Percentiles rank a stretch among this genome's conserved stretches.
These are phyloP conservation scores for Pichia sp. DNA, from an alignment of 1,139 yeast genomes.

Conservation along the genomic window DNA sequence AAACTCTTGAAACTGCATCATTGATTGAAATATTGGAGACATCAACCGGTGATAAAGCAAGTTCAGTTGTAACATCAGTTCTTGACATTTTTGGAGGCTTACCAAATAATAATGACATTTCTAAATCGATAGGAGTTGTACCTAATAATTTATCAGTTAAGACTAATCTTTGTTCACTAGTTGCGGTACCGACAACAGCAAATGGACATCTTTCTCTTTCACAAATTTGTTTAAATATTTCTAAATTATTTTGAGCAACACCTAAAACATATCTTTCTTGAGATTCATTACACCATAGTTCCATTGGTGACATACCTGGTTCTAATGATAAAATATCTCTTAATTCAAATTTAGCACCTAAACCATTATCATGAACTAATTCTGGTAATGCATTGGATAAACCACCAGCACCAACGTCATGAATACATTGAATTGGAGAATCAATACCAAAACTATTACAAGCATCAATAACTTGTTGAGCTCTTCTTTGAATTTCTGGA, in stretches of 20 bases:
- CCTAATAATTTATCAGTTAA: slow-evolving; percentile 72
- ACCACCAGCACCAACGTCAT: slow-evolving; percentile 99
- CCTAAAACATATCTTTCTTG: slow-evolving; percentile 97
- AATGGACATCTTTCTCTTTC: slow-evolving; percentile 93
- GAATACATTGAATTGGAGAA: slow-evolving; percentile 92
- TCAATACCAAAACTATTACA: slow-evolving; percentile 77
- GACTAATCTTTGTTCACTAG: slow-evolving; percentile 74
- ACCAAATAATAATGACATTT: slow-evolving; percentile 94
- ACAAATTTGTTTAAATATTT: slow-evolving; percentile 70
- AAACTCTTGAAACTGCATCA: slow-evolving; percentile 75
- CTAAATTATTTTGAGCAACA: slow-evolving; percentile 74
- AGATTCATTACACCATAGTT: slow-evolving; percentile 99
- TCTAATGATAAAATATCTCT: slow-evolving; percentile 87
- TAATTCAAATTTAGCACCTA: slow-evolving; percentile 90
- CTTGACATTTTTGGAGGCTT: slow-evolving; percentile 95
- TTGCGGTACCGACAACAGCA: slow-evolving; percentile 94
- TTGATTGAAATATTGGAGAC: slow-evolving; percentile 28
- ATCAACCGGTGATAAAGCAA: slow-evolving; percentile 46
- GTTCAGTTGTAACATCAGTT: slow-evolving; percentile 58
- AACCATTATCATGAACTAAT: slow-evolving; percentile 90
- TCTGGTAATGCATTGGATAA: slow-evolving; percentile 96
- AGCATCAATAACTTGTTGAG: slow-evolving; percentile 94
- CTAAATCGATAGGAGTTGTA: slow-evolving; percentile 88
- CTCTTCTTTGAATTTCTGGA: slow-evolving; percentile 98
- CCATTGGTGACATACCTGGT: slow-evolving; percentile 99